Conservation (phyloP, 768 basidiomycete genomes). For the Udeniomyces megalosporus region DNA sequence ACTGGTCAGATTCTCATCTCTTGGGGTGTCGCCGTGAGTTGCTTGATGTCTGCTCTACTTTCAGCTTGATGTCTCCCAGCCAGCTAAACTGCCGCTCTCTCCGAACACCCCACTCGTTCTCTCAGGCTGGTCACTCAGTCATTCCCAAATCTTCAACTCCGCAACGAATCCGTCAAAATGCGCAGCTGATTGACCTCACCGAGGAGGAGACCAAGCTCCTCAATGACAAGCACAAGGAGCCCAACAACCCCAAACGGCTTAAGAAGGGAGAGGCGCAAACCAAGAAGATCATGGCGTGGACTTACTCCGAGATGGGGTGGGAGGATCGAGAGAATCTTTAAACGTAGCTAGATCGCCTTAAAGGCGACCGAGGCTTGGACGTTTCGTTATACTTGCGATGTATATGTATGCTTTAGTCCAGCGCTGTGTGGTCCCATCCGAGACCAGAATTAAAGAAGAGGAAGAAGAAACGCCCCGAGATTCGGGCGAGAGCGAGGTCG, state of each 20-base stretch:
- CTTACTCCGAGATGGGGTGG: slow-evolving; percentile 34
- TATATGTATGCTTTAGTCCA: too few species aligned
- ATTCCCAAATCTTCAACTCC: slow-evolving; percentile 61
- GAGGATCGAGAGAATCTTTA: slow-evolving; percentile 29
- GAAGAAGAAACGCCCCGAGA: too few species aligned
- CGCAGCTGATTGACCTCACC: slow-evolving; percentile 14
- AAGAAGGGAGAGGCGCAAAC: not conserved
- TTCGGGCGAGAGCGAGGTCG: too few species aligned
- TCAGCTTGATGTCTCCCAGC: too few species aligned
- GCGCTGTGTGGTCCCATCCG: too few species aligned
- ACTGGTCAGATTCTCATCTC: slow-evolving; percentile 70
- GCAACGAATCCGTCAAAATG: slow-evolving; percentile 35
- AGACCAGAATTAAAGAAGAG: too few species aligned
- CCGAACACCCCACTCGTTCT: too few species aligned
- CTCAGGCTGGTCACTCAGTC: slow-evolving; percentile 34
- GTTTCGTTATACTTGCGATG: too few species aligned
- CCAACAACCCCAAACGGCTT: not conserved
- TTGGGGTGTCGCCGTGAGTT: slow-evolving; percentile 60
- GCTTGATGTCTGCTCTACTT: too few species aligned
- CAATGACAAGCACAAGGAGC: not conserved
- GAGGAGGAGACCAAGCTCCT: slow-evolving; percentile 13
- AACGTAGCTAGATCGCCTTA: too few species aligned
- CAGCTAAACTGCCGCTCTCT: too few species aligned
- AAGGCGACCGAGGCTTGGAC: too few species aligned
- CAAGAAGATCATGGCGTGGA: slow-evolving; percentile 30